Evolutionary conservation across 208 protist species (phyloP).

Genomic region (Trypanosomatidae sp.): DNA sequence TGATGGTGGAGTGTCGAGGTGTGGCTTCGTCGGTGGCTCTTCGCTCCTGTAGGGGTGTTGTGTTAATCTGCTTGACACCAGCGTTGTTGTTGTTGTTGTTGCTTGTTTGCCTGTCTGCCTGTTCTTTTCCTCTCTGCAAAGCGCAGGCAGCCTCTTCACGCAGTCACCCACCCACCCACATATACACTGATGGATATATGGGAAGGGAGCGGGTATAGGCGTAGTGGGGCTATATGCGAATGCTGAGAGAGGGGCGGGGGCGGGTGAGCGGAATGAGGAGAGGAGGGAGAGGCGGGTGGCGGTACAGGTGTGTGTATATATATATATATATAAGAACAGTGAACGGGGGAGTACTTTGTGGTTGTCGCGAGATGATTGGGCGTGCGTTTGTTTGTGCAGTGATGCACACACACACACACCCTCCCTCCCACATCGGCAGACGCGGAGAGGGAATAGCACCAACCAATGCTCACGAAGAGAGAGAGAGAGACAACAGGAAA

Average conservation of each 20-base stretch:
- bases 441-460: background rate
- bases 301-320: too few relatives aligned
- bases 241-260: too few relatives aligned
- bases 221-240: too few relatives aligned
- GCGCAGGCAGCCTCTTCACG: too few relatives aligned
- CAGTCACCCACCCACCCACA: background rate
- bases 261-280: too few relatives aligned
- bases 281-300: too few relatives aligned
- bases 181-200: background rate
- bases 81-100: slow-evolving; percentile 17
- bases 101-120: background rate
- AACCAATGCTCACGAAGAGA: background rate
- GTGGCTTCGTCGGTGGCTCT: background rate
- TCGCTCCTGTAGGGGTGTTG: too few relatives aligned
- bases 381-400: background rate
- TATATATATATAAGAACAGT: background rate
- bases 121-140: background rate
- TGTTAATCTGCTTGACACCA: background rate
- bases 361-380: background rate
- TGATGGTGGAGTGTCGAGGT: background rate
- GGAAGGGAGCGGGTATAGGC: too few relatives aligned
- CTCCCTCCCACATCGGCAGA: background rate
- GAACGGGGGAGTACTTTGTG: background rate
- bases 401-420: background rate
- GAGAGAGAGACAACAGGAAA: background rate